These are phyloP conservation scores for Lippia alba DNA, from an alignment of 305 asterid genomes.

Conservation along the genomic window DNA sequence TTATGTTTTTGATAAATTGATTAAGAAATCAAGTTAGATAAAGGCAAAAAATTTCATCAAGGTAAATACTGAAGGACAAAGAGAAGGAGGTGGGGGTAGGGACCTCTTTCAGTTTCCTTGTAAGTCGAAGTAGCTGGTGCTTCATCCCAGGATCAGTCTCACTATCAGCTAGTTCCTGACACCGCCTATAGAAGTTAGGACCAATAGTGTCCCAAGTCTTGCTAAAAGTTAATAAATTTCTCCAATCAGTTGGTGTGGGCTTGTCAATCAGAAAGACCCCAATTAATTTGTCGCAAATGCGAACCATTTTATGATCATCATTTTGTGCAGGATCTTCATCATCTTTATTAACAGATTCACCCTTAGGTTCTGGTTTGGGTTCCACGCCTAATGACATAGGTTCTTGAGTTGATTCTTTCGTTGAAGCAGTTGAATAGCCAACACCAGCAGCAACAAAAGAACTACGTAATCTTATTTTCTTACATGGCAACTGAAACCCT, in stretches of 20 bases:
- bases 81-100: background rate
- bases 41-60: slow-evolving; percentile 5
- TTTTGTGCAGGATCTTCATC: slow-evolving; percentile 42
- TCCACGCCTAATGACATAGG: slow-evolving; percentile 32
- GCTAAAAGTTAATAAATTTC: slow-evolving; percentile 83
- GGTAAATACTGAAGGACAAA: slow-evolving; percentile 18
- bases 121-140: slow-evolving; percentile 76
- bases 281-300: slow-evolving; percentile 81
- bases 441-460: slow-evolving; percentile 38
- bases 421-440: slow-evolving; percentile 51
- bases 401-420: slow-evolving; percentile 42
- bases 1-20: background rate
- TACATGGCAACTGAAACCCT: slow-evolving; percentile 45
- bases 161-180: slow-evolving; percentile 72
- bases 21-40: background rate
- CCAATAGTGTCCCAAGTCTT: slow-evolving; percentile 79
- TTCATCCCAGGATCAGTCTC: slow-evolving; percentile 81
- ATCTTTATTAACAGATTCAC: slow-evolving; percentile 23
- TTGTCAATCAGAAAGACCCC: slow-evolving; percentile 89
- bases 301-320: slow-evolving; percentile 67
- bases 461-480: slow-evolving; percentile 38
- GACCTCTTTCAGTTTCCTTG: slow-evolving; percentile 90
- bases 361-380: slow-evolving; percentile 37
- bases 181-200: slow-evolving; percentile 78
- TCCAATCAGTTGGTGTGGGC: slow-evolving; percentile 91